A percentile compares a stretch with the other conserved stretches of the same genome.
Evolutionary conservation across 768 basidiomycete species (phyloP).

Genomic region (Suillus brevipes): DNA sequence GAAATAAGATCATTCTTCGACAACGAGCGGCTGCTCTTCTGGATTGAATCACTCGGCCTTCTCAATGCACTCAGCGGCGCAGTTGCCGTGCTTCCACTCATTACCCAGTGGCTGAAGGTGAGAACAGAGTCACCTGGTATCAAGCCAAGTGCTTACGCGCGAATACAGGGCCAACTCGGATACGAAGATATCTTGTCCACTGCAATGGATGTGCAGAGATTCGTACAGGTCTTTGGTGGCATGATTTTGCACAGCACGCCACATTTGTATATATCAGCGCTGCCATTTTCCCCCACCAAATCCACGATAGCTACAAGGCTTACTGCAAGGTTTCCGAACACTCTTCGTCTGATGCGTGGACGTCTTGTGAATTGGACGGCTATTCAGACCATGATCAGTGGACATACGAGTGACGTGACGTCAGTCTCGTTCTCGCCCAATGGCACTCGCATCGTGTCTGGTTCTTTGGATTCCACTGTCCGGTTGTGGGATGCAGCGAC

Average conservation of each 20-base stretch:
- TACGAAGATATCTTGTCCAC: not conserved
- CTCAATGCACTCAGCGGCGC: not conserved
- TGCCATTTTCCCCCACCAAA: no score
- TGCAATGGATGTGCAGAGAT: conserved; percentile 12
- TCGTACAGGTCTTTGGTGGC: conserved; percentile 7
- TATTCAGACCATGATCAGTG: no score
- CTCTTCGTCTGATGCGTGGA: no score
- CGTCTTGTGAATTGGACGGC: no score
- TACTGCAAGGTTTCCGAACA: no score
- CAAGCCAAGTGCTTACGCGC: not conserved
- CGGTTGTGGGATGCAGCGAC: no score
- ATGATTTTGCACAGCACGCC: no score
- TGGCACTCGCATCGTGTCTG: conserved; percentile 13
- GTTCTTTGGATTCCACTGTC: not conserved
- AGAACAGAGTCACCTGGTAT: not conserved
- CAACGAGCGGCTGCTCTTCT: conserved; percentile 11
- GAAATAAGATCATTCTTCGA: conserved; percentile 8
- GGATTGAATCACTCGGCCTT: conserved; percentile 6
- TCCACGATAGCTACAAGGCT: no score
- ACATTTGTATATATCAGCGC: no score
- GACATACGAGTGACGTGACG: conserved; percentile 3
- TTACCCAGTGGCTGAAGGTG: not conserved
- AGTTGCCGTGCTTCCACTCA: not conserved
- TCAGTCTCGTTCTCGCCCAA: conserved; percentile 13
- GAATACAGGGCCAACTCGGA: not conserved